These are phyloP conservation scores for Penicillium crystallinum DNA, from an alignment of 495 filamentous ascomycete species.

Conservation along the genomic window DNA sequence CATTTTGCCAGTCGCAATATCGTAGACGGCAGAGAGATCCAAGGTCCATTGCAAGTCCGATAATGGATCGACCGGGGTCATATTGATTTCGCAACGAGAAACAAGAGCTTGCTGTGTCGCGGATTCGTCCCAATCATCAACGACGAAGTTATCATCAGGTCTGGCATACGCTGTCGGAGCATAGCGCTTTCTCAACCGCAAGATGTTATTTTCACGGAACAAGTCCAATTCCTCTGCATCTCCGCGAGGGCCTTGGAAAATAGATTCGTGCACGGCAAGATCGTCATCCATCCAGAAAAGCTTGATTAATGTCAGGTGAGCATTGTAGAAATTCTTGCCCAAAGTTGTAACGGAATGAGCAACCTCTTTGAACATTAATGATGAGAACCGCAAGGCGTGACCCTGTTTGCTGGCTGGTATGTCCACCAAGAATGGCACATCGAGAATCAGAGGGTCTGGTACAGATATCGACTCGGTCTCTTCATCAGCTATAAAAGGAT, in stretches of 20 bases:
- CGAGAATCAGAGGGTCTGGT: slow-evolving; percentile 40
- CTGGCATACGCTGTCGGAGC: slow-evolving; percentile 1
- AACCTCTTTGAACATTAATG: slow-evolving; percentile 35
- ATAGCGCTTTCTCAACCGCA: slow-evolving; percentile 22
- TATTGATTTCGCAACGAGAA: neutral
- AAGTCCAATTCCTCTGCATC: slow-evolving; percentile 6
- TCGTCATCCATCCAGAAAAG: slow-evolving; percentile 33
- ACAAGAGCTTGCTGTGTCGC: neutral
- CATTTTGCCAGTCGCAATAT: slow-evolving; percentile 12
- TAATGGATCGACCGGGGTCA: neutral
- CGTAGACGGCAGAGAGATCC: slow-evolving; percentile 30
- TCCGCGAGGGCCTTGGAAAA: slow-evolving; percentile 18
- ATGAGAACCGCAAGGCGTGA: slow-evolving; percentile 17
- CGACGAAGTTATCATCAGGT: slow-evolving; percentile 27
- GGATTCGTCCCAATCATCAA: slow-evolving; percentile 38
- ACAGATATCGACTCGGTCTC: slow-evolving; percentile 15
- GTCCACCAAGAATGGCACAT: slow-evolving; percentile 20
- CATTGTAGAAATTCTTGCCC: slow-evolving; percentile 14
- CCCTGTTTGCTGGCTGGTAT: slow-evolving; percentile 1
- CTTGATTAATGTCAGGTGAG: slow-evolving; percentile 29
- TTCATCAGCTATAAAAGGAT: slow-evolving; percentile 19
- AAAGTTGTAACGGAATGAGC: slow-evolving; percentile 15
- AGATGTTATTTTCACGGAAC: slow-evolving; percentile 12
- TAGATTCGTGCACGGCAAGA: slow-evolving; percentile 33
- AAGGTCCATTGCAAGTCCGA: slow-evolving; percentile 26